phyloP scores from a whole-genome alignment of 129 eudicot genomes.

The Cynara cardunculus region DNA sequence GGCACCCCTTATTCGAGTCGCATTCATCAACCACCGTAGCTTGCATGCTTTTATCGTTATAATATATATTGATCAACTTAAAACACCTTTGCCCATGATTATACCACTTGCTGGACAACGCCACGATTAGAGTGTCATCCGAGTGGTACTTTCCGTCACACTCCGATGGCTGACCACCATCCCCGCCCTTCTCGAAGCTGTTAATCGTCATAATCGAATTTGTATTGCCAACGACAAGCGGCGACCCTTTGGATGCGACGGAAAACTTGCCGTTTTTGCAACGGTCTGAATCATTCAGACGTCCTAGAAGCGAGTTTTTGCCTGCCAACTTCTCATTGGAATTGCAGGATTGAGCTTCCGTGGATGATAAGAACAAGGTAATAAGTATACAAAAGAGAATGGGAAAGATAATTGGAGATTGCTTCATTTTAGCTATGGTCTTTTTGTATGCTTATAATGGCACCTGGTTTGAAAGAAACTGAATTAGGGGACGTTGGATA shows the following conservation, averaged over 20 bases:
- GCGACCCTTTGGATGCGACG: constrained; percentile 20
- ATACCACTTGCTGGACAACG: constrained; percentile 47
- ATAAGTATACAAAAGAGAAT: neutral
- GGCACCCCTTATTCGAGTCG: constrained; percentile 40
- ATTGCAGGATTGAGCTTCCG: neutral
- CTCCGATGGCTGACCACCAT: constrained; percentile 45
- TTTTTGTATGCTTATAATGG: neutral
- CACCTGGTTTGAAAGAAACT: neutral
- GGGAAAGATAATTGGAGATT: neutral
- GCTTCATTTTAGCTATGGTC: constrained; percentile 8
- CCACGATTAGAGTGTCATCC: constrained; percentile 33
- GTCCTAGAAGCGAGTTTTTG: neutral
- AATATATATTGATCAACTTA: constrained; percentile 27
- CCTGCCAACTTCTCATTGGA: neutral
- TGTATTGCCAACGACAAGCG: neutral
- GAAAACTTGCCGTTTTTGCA: constrained; percentile 8
- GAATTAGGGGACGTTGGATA: neutral
- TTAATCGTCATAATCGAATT: constrained; percentile 38
- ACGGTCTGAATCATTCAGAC: constrained; percentile 12
- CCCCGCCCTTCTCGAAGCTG: constrained; percentile 37
- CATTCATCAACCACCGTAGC: constrained; percentile 64
- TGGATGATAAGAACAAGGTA: constrained; percentile 1
- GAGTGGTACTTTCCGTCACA: constrained; percentile 42
- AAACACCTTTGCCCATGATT: constrained; percentile 30
- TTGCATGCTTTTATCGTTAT: constrained; percentile 30